Evolutionary conservation across 257 asterid species (phyloP).

Genomic region (Salvia rosmarinus): DNA sequence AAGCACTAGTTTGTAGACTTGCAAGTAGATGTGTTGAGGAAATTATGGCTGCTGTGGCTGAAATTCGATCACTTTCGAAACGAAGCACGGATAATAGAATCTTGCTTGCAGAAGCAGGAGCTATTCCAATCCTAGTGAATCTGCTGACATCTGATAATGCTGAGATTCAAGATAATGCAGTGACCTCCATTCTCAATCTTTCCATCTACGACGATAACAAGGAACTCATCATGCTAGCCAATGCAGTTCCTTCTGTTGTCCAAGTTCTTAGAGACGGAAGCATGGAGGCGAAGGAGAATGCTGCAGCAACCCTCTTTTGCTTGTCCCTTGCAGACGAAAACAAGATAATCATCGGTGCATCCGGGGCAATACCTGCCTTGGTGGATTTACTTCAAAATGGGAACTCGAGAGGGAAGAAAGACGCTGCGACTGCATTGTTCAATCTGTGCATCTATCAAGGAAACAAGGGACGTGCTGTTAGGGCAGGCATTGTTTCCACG

Average conservation of each 20-base stretch:
- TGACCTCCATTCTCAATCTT: constrained; percentile 81
- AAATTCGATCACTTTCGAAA: constrained; percentile 79
- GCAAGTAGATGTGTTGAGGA: constrained; percentile 66
- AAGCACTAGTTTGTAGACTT: constrained; percentile 68
- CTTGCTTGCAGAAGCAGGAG: constrained; percentile 89
- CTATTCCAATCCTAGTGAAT: constrained; percentile 75
- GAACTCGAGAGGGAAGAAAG: constrained; percentile 82
- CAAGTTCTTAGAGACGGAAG: constrained; percentile 88
- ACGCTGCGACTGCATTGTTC: constrained; percentile 90
- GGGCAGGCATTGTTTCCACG: constrained; percentile 76
- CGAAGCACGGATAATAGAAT: constrained; percentile 90
- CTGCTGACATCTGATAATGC: constrained; percentile 69
- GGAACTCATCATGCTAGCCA: constrained; percentile 82
- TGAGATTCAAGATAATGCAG: constrained; percentile 79
- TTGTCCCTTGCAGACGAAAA: constrained; percentile 86
- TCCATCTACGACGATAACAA: constrained; percentile 82
- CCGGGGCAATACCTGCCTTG: constrained; percentile 87
- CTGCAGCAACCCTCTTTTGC: constrained; percentile 92
- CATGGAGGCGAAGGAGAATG: constrained; percentile 89
- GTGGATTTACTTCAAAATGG: constrained; percentile 79
- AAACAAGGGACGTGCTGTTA: constrained; percentile 87
- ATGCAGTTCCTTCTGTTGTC: constrained; percentile 86
- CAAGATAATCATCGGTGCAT: constrained; percentile 86
- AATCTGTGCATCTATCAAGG: constrained; percentile 87
- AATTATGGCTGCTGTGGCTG: constrained; percentile 71